Percentiles rank a stretch among this genome's conserved stretches.
phyloP scores from a whole-genome alignment of 805 yeast species.

The Candida glaebosa region DNA sequence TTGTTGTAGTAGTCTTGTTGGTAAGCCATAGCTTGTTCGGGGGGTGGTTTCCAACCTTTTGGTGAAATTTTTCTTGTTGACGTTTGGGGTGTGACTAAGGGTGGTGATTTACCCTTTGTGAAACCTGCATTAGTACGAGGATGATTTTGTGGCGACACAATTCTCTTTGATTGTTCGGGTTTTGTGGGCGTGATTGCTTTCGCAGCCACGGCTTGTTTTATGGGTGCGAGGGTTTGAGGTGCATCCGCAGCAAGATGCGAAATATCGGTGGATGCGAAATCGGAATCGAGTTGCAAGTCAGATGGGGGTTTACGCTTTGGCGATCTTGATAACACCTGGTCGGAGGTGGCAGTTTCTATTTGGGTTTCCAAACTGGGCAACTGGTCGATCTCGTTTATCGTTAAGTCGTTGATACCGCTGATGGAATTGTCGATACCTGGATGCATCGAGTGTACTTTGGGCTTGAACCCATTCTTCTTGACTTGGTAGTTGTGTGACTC shows the following conservation, averaged over 20 bases:
- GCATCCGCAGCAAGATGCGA: neutral
- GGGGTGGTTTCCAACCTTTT: conserved; percentile 2
- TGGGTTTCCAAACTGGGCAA: neutral
- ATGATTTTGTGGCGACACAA: neutral
- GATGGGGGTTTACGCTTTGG: neutral
- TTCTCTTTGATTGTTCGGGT: neutral
- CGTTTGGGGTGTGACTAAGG: neutral
- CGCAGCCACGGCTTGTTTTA: neutral
- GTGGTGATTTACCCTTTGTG: neutral
- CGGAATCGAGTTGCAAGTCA: neutral
- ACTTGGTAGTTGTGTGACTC: conserved; percentile 3
- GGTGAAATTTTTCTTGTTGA: neutral
- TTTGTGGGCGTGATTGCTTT: neutral
- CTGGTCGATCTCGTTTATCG: neutral
- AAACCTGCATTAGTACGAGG: neutral
- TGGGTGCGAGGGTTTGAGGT: neutral
- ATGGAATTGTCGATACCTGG: too few relatives aligned
- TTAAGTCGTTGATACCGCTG: neutral
- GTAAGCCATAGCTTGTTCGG: conserved; percentile 2
- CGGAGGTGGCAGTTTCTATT: neutral
- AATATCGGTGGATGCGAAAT: neutral
- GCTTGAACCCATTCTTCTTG: too few relatives aligned
- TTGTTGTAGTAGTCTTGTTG: neutral
- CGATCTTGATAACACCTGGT: neutral
- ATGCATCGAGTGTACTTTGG: too few relatives aligned